Evolutionary conservation across 768 basidiomycete species (phyloP), one percentile per base, ranked within the genome.

Genomic region (Leccinum subgranulosum): DNA sequence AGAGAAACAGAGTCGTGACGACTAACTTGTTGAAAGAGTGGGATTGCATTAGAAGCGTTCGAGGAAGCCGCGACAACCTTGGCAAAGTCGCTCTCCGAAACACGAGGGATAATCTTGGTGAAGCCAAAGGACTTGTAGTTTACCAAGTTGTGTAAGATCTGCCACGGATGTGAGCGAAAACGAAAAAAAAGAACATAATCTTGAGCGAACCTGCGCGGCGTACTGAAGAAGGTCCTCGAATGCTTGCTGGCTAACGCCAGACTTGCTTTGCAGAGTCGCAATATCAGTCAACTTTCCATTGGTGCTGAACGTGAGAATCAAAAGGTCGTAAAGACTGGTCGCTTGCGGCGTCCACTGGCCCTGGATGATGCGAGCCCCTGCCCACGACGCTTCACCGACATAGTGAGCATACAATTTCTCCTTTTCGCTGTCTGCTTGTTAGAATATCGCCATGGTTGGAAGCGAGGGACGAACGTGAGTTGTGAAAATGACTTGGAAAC

Each of bases 121-220:
- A 88, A 89, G 1, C 92, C 92, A 60, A 94, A 94, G 3, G 79
- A 81, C 69, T 84, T 90, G 74, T 85, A 92, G 73, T 93, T 93
- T 23, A 64, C 79, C 33, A 81, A 58, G 55, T 79, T 79, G 60
- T 75, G 76, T 58, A 81, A 56, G 27, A 74, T 73, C 78, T 76
- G 31, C 28, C 12, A 28, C 5, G 6, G 9, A 17, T 5, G 33
- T 29, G 31, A 6, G 55, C 49, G 12, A 48, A 33, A 27, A 51
- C 2, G 49, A 9, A 0, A 6, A 15, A 15, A 2, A 12, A 2
- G 12, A 33, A 14, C 17, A 33, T 6, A 52, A 49, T 47, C 14
- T n/a, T 4, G 14, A 34, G 56, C 62, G 29, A 43, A 86, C 91
- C 81, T 94, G 92, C 4, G 77, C 76, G 1, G 86, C 75, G 68